Percentiles rank a stretch among this genome's conserved stretches.
These are phyloP conservation scores for Penicillium sp. DNA, from an alignment of 2,329 filamentous ascomycete species.

Conservation along the genomic window DNA sequence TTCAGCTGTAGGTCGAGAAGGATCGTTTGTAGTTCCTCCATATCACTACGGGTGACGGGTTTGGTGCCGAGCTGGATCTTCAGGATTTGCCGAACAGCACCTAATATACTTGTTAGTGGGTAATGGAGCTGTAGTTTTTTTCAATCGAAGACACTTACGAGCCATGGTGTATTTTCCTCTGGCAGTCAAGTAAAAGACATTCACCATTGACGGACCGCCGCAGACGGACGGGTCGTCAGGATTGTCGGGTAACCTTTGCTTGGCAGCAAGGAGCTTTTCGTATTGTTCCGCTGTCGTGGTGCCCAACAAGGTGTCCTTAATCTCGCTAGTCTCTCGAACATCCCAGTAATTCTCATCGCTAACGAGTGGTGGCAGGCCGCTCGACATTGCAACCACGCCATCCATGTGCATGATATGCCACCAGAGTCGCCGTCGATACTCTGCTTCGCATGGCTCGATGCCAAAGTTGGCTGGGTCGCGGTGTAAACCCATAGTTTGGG, in stretches of 20 bases:
- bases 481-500: constrained; percentile 57
- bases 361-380: constrained; percentile 55
- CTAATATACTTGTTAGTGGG: constrained; percentile 31
- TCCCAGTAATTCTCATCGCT: constrained; percentile 57
- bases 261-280: constrained; percentile 41
- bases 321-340: constrained; percentile 53
- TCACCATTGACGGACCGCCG: constrained; percentile 49
- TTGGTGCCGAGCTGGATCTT: constrained; percentile 54
- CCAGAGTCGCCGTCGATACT: constrained; percentile 55
- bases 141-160: constrained; percentile 39
- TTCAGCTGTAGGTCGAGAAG: constrained; percentile 50
- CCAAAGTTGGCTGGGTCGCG: constrained; percentile 57
- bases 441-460: constrained; percentile 52
- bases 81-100: constrained; percentile 51
- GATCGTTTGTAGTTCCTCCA: constrained; percentile 52
- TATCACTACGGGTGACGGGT: constrained; percentile 50
- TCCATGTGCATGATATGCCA: constrained; percentile 58
- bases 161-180: constrained; percentile 55
- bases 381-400: constrained; percentile 57
- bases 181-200: constrained; percentile 52
- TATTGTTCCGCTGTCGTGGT: constrained; percentile 47
- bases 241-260: constrained; percentile 45
- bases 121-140: not conserved
- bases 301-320: constrained; percentile 54
- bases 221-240: constrained; percentile 51